Evolutionary conservation across 2,329 filamentous ascomycete species (phyloP), one percentile per base, ranked within the genome.

Genomic region (Claviceps pusilla): DNA sequence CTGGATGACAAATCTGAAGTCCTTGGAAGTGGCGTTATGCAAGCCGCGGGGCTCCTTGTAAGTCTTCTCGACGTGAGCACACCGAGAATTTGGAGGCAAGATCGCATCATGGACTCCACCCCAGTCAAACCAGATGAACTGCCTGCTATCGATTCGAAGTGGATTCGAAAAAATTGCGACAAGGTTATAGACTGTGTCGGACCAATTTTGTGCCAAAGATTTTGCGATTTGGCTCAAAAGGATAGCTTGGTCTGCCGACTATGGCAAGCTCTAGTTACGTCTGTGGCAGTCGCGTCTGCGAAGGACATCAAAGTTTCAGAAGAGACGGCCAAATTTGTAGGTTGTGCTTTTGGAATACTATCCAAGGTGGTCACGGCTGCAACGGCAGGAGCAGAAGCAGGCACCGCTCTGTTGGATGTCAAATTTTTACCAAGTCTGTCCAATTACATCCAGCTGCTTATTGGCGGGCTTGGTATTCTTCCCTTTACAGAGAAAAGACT

Each of bases 261-360:
- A 42, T 87, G 84, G 84, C 66, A 71, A 33, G 73, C 77, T 1
- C 71, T 89, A 12, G 73, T 87, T 47, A 70, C 73, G 3, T 79
- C 83, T 1, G 72, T 89, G 31, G 77, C 82, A 2, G 77, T 78
- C 50, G 86, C 86, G 43, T 84, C 84, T 29, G 78, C 76, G 46
- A 95, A 95, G 68, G 93, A 98, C 68, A 85, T 98, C 61, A 95
- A 91, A 62, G 83, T 90, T 7, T 89, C 89, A 0, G 78, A 79
- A 12, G 91, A 97, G 57, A 87, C 89, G 1, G 86, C 87, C 63
- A 79, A 82, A 57, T 91, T 90, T 56, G 77, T 95, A 57, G 84
- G 86, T 28, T 76, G 80, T 46, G 75, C 89, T 28, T 76, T 91
- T 51, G 81, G 81, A 46, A 69, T 89, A 28, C 70, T 95, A 7